Base-by-base conservation (phyloP, 441 rosid genomes). In the Pelargonium myrrhifolium region DNA sequence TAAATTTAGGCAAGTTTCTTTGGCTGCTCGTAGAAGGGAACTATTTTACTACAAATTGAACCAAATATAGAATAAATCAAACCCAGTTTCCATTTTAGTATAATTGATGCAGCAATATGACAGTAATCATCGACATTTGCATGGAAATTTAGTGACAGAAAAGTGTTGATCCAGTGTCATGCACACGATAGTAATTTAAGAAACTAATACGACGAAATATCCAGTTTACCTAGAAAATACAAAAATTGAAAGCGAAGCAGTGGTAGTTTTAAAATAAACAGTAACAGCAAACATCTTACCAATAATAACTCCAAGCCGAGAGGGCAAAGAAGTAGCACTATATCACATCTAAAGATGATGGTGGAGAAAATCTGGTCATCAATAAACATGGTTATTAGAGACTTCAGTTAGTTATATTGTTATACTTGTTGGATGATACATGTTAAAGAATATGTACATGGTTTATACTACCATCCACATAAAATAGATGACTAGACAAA, bases 341-440 rank as follows among this genome's bases (percentile, higher is more conserved):
- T 77, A 78, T 91, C 97, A 69, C 97, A 93, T 89, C 99, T 86
- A 74, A 93, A 89, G 78, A 86, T 74, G 18, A 82, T 51, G 63
- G 96, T 80, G 43, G 87, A 80, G 67, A 87, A 87, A 79, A 88
- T 79, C 99, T 93, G 87, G 66, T 66, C 45, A 80, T 51, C n/a
- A 73, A 75, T 49, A 73, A 75, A 67, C 7, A 18, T 18, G 60
- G 18, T 6, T 17, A 17, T 53, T 2, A 53, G 24, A 6, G 9
- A 6, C 18, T 55, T 7, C 18, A 22, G 20, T 18, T 55, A 55
- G 26, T 8, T 55, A 31, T 31, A 5, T 5, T 31, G 37, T 31
- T 31, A 31, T 31, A 55, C 24, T 18, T 18, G 26, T 4, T 5
- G 21, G 17, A 51, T 15, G 21, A 51, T 51, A 17, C 6, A 15